Conservation (phyloP, 2,329 filamentous ascomycete genomes). For the Fusarium sp. region DNA sequence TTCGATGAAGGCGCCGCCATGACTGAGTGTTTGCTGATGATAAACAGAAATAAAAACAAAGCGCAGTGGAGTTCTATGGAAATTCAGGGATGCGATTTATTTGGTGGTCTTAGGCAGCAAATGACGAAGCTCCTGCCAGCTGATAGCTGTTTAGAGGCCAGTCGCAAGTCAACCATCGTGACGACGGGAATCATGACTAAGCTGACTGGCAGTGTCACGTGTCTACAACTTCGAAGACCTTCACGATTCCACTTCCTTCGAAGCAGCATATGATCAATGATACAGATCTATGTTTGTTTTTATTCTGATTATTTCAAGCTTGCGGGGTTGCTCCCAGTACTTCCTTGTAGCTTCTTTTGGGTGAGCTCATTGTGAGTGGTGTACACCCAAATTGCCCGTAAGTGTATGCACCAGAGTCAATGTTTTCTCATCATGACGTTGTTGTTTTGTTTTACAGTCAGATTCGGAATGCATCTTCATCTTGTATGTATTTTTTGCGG, state of each 20-base stretch:
- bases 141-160: constrained; percentile 19
- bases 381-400: neutral
- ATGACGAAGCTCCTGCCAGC: constrained; percentile 33
- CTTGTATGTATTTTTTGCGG: neutral
- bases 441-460: neutral
- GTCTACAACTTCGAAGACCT: neutral
- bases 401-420: neutral
- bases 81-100: neutral
- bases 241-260: neutral
- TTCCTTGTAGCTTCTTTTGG: neutral
- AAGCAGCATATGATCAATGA: neutral
- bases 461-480: neutral
- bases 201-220: constrained; percentile 26
- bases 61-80: neutral
- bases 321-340: too few relatives aligned
- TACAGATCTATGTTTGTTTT: neutral
- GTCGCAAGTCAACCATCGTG: constrained; percentile 41
- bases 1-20: constrained; percentile 60
- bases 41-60: neutral
- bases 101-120: constrained; percentile 33
- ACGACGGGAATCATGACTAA: constrained; percentile 41
- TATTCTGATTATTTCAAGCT: neutral
- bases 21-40: constrained; percentile 3
- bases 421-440: neutral
- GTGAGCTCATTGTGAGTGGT: neutral